Percentiles rank a stretch among this genome's conserved stretches.
Conservation (phyloP, 2,329 filamentous ascomycete genomes). For the Diaporthe amygdali region DNA sequence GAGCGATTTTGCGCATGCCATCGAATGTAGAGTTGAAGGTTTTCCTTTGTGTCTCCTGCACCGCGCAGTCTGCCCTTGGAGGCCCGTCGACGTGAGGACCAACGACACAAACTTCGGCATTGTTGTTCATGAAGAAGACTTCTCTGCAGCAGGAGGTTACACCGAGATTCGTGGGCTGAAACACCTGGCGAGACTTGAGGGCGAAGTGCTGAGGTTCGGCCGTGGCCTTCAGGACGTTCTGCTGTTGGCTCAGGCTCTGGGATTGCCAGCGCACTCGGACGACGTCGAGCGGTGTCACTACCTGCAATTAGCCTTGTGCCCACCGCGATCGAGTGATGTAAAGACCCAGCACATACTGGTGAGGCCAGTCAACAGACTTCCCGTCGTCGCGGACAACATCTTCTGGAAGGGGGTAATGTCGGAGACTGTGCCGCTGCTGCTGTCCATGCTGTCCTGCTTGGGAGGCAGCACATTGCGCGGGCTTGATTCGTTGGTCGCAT, state of each 20-base stretch:
- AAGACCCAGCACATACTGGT: slow-evolving; percentile 65
- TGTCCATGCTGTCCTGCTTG: slow-evolving; percentile 39
- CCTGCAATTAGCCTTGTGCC: slow-evolving; percentile 20
- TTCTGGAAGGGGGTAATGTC: slow-evolving; percentile 86
- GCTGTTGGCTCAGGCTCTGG: slow-evolving; percentile 57
- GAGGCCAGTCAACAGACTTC: slow-evolving; percentile 87
- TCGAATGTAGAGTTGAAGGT: slow-evolving; percentile 92
- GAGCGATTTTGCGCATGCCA: slow-evolving; percentile 90
- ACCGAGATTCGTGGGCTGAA: slow-evolving; percentile 81
- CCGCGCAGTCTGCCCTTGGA: slow-evolving; percentile 69
- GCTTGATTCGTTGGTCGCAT: slow-evolving; percentile 35
- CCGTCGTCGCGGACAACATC: slow-evolving; percentile 92
- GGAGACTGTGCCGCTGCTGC: background rate
- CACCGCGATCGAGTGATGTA: background rate
- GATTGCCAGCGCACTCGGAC: slow-evolving; percentile 95
- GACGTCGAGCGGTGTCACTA: slow-evolving; percentile 95
- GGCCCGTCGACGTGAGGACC: slow-evolving; percentile 58
- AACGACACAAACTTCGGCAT: slow-evolving; percentile 81
- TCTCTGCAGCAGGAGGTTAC: slow-evolving; percentile 95
- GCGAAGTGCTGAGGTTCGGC: slow-evolving; percentile 62
- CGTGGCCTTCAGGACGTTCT: slow-evolving; percentile 46
- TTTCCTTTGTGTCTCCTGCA: slow-evolving; percentile 82
- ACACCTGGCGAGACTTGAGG: slow-evolving; percentile 61
- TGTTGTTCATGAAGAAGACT: slow-evolving; percentile 94
- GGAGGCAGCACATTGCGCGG: slow-evolving; percentile 38